Percentiles rank a stretch among this genome's conserved stretches.
phyloP scores from a whole-genome alignment of 1,284 basidiomycete genomes.

The Ustilago loliicola region DNA sequence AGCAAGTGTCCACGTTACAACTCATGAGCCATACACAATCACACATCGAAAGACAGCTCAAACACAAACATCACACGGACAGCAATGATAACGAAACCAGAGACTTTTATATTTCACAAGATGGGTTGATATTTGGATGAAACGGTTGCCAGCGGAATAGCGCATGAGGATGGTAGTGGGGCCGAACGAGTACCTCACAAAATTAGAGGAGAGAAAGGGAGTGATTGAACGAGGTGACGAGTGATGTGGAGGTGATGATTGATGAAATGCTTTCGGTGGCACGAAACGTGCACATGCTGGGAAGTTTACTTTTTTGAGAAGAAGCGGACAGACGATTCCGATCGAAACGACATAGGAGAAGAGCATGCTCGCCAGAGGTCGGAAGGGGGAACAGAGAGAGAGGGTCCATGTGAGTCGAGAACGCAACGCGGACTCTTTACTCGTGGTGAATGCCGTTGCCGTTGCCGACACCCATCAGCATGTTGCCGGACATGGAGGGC shows the following conservation, averaged over 20 bases:
- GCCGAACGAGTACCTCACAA: background rate
- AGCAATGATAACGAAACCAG: constrained; percentile 1
- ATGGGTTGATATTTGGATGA: background rate
- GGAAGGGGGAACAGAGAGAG: background rate
- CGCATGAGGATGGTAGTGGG: background rate
- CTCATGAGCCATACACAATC: background rate
- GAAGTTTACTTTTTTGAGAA: background rate
- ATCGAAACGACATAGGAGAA: background rate
- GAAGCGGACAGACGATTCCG: constrained; percentile 4
- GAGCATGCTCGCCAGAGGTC: background rate
- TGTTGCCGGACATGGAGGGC: constrained; percentile 44
- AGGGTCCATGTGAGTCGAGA: background rate
- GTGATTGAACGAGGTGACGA: constrained; percentile 6
- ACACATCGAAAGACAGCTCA: background rate
- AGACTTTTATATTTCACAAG: constrained; percentile 16
- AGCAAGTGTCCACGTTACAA: background rate
- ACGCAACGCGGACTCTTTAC: constrained; percentile 9
- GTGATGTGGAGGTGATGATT: background rate
- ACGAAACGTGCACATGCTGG: constrained; percentile 2
- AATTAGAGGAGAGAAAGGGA: constrained; percentile 8
- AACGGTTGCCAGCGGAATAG: background rate
- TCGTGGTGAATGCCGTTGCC: constrained; percentile 50
- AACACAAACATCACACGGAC: background rate
- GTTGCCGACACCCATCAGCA: constrained; percentile 51
- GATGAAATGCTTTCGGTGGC: constrained; percentile 6